A percentile compares a stretch with the other conserved stretches of the same genome.
phyloP scores from a whole-genome alignment of 768 basidiomycete species.

The Rickenella mellea region DNA sequence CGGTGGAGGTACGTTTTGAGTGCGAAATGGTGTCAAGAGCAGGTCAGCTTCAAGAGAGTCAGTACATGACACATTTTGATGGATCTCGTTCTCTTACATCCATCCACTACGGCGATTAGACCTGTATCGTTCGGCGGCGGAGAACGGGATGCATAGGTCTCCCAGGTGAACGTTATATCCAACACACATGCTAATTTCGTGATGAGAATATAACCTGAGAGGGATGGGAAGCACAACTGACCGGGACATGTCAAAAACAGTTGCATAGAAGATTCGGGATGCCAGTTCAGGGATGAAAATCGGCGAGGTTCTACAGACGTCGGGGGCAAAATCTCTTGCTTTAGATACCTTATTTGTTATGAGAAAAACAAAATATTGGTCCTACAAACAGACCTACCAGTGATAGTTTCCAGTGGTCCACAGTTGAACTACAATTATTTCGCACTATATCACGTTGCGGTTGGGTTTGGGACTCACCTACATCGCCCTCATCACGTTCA shows the following conservation, averaged over 20 bases:
- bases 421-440: slow-evolving; percentile 59
- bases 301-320: slow-evolving; percentile 26
- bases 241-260: slow-evolving; percentile 60
- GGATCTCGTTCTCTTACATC: slow-evolving; percentile 41
- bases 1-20: slow-evolving; percentile 96
- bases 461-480: slow-evolving; percentile 42
- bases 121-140: slow-evolving; percentile 69
- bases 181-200: slow-evolving; percentile 38
- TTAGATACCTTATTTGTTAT: slow-evolving; percentile 63
- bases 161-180: slow-evolving; percentile 64
- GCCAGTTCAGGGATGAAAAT: slow-evolving; percentile 78
- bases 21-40: slow-evolving; percentile 86
- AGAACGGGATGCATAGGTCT: slow-evolving; percentile 55
- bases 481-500: slow-evolving; percentile 54
- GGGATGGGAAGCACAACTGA: slow-evolving; percentile 24
- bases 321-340: slow-evolving; percentile 70
- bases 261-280: slow-evolving; percentile 66
- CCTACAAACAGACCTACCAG: slow-evolving; percentile 41
- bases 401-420: slow-evolving; percentile 95
- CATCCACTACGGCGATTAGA: slow-evolving; percentile 82
- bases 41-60: slow-evolving; percentile 41
- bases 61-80: slow-evolving; percentile 1
- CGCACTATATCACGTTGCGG: neutral
- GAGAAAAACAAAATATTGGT: neutral
- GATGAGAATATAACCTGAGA: neutral